Conservation (phyloP, 495 filamentous ascomycete species). For the Thozetella sp. region DNA sequence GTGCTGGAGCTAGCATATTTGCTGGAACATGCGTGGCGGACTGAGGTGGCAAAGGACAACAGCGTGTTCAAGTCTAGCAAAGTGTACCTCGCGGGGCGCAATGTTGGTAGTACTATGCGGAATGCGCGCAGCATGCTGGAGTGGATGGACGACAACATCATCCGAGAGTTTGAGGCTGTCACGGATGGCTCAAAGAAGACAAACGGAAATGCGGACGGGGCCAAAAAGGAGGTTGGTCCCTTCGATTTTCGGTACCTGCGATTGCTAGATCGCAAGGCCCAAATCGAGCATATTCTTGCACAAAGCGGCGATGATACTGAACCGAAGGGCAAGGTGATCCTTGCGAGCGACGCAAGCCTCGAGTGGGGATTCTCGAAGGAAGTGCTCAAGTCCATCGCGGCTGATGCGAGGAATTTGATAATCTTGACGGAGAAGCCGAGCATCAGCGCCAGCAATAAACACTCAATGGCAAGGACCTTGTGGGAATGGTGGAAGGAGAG, state of each 20-base stretch:
- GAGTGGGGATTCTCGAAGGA: constrained; percentile 96
- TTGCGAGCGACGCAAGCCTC: constrained; percentile 86
- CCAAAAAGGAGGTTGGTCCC: constrained; percentile 60
- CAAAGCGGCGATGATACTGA: constrained; percentile 33
- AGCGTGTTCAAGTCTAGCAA: constrained; percentile 68
- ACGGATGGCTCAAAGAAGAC: constrained; percentile 50
- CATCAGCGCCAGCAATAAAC: constrained; percentile 27
- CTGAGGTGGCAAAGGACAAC: constrained; percentile 56
- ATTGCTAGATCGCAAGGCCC: constrained; percentile 74
- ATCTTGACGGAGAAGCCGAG: constrained; percentile 75
- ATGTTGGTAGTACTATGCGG: constrained; percentile 78
- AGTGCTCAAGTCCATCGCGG: constrained; percentile 72
- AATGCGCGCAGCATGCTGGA: constrained; percentile 95
- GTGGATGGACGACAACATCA: constrained; percentile 97
- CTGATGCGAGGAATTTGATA: constrained; percentile 77
- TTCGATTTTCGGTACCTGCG: constrained; percentile 90
- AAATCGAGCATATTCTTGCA: constrained; percentile 64
- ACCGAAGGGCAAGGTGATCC: constrained; percentile 69
- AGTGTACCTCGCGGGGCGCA: constrained; percentile 81
- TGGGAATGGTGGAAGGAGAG: constrained; percentile 77
- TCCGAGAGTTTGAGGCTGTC: constrained; percentile 86
- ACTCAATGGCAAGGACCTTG: constrained; percentile 57
- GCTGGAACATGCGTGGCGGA: constrained; percentile 87
- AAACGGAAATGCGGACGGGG: constrained; percentile 38
- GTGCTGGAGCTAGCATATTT: constrained; percentile 93